Evolutionary conservation across 179 eudicot genomes (phyloP).

Genomic region (Heliamphora pulchella): DNA sequence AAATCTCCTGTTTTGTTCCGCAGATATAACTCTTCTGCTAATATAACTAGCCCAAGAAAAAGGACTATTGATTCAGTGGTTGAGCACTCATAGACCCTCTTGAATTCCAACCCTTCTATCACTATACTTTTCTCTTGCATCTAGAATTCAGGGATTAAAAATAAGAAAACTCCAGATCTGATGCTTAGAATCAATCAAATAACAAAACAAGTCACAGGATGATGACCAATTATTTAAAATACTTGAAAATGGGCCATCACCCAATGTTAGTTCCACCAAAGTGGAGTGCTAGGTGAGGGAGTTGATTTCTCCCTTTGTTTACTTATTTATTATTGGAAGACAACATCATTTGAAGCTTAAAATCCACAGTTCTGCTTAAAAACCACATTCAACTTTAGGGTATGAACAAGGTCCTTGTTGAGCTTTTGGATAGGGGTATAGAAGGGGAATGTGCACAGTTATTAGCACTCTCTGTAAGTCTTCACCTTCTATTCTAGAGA

Average conservation of each 20-base stretch:
- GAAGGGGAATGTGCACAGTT: neutral
- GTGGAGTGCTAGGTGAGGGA: neutral
- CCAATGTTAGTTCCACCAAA: neutral
- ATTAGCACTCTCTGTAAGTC: neutral
- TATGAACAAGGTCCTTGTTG: neutral
- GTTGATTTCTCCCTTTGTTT: neutral
- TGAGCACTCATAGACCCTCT: too few relatives aligned
- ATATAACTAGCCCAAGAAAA: too few relatives aligned
- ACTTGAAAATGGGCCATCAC: neutral
- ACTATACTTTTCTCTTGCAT: too few relatives aligned
- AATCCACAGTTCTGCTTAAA: neutral
- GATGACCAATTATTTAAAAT: neutral
- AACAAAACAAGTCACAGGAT: neutral
- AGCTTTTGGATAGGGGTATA: neutral
- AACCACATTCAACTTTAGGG: neutral
- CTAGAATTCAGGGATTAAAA: too few relatives aligned
- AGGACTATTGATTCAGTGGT: too few relatives aligned
- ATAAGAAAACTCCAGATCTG: too few relatives aligned
- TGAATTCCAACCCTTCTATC: too few relatives aligned
- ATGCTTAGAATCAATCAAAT: too few relatives aligned
- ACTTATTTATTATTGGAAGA: neutral
- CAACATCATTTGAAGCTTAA: neutral
- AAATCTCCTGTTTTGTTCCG: too few relatives aligned
- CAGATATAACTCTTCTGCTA: too few relatives aligned
- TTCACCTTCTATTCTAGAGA: neutral